Percentiles rank a stretch among this genome's conserved stretches.
Evolutionary conservation across 2,329 filamentous ascomycete species (phyloP).

Genomic region (Ophiosphaerella korrae): DNA sequence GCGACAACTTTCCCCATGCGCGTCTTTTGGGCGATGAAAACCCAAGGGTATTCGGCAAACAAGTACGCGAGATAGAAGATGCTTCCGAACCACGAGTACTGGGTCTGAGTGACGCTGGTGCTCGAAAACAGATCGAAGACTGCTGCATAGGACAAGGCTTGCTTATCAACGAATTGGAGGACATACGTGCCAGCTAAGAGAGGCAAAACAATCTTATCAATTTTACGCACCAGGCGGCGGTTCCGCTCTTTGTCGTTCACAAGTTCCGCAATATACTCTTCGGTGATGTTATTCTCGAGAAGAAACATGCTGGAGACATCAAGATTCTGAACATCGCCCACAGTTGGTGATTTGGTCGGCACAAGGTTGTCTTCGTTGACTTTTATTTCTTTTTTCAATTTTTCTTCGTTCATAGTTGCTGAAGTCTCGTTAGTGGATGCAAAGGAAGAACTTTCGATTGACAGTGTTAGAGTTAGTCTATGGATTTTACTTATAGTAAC

Average conservation of each 20-base stretch:
- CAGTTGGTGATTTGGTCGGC: not conserved
- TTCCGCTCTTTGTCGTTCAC: slow-evolving; percentile 50
- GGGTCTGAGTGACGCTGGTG: slow-evolving; percentile 53
- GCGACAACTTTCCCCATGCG: slow-evolving; percentile 41
- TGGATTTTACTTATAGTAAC: too few relatives aligned
- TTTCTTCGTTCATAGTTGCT: too few relatives aligned
- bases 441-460: too few relatives aligned
- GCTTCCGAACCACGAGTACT: slow-evolving; percentile 62
- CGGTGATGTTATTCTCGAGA: slow-evolving; percentile 53
- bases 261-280: slow-evolving; percentile 51
- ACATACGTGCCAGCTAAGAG: slow-evolving; percentile 58
- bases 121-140: slow-evolving; percentile 61
- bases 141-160: slow-evolving; percentile 59
- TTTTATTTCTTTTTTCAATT: too few relatives aligned
- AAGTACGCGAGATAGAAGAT: slow-evolving; percentile 59
- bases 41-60: slow-evolving; percentile 24
- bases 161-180: slow-evolving; percentile 63
- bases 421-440: too few relatives aligned
- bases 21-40: slow-evolving; percentile 37
- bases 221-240: slow-evolving; percentile 48
- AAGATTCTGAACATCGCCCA: slow-evolving; percentile 46
- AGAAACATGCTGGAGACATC: slow-evolving; percentile 58
- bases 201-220: slow-evolving; percentile 59
- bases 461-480: too few relatives aligned
- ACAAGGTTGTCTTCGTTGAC: too few relatives aligned